Evolutionary conservation across 768 basidiomycete genomes (phyloP).

Genomic region (Termitomyces titanicus): DNA sequence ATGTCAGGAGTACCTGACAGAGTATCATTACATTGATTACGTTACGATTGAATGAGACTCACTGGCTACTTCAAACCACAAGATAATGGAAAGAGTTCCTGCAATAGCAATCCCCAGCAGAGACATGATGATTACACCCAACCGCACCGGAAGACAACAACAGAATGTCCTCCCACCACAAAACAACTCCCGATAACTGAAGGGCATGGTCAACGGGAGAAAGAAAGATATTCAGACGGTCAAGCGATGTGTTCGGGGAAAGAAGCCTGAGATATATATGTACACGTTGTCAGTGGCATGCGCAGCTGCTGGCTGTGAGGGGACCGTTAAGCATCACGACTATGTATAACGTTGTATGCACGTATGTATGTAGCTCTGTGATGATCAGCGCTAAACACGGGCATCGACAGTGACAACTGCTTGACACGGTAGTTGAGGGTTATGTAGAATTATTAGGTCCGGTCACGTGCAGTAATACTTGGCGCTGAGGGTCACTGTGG

Average conservation of each 20-base stretch:
- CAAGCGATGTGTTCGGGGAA: not conserved
- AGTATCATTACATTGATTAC: not conserved
- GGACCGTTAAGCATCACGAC: not conserved
- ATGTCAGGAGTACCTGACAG: slow-evolving; percentile 31
- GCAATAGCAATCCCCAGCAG: slow-evolving; percentile 50
- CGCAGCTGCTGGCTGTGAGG: not conserved
- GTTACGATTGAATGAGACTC: slow-evolving; percentile 21
- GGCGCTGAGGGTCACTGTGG: too few species aligned
- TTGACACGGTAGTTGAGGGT: not conserved
- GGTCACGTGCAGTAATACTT: not conserved
- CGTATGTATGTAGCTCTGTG: not conserved
- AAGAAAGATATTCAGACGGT: not conserved
- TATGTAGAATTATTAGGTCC: too few species aligned
- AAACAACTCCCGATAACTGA: slow-evolving; percentile 42
- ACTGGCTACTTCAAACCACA: slow-evolving; percentile 67
- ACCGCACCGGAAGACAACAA: slow-evolving; percentile 59
- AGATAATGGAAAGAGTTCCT: slow-evolving; percentile 45
- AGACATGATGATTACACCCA: slow-evolving; percentile 56
- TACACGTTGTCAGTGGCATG: not conserved
- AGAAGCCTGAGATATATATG: not conserved
- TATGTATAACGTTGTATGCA: not conserved
- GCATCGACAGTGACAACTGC: not conserved
- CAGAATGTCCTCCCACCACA: slow-evolving; percentile 55
- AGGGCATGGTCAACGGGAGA: slow-evolving; percentile 26
- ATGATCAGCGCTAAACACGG: not conserved